Percentiles rank a stretch among this genome's conserved stretches.
phyloP scores from a whole-genome alignment of 805 yeast species.

The Metschnikowia noctiluminum region DNA sequence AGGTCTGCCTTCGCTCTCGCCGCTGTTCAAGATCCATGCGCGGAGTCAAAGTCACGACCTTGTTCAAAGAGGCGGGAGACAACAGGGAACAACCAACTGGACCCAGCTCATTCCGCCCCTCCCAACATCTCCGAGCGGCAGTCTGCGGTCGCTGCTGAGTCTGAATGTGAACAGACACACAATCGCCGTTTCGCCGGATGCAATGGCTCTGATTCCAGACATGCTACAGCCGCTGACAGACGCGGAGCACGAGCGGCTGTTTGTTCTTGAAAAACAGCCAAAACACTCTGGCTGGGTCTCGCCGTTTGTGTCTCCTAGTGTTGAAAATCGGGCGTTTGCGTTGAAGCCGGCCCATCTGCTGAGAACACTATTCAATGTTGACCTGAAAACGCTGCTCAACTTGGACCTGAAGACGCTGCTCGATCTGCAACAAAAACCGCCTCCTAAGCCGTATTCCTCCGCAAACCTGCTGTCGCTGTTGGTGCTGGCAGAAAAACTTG shows the following conservation, averaged over 20 bases:
- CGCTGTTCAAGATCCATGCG: constrained; percentile 7
- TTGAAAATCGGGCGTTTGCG: too few relatives aligned
- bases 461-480: not conserved
- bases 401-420: not conserved
- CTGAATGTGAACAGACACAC: constrained; percentile 16
- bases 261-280: constrained; percentile 3
- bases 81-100: constrained; percentile 23
- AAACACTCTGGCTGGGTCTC: too few relatives aligned
- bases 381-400: not conserved
- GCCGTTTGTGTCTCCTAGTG: too few relatives aligned
- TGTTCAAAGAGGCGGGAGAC: constrained; percentile 3
- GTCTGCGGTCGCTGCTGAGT: constrained; percentile 2
- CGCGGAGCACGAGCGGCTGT: constrained; percentile 7
- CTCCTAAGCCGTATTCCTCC: not conserved
- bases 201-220: constrained; percentile 10
- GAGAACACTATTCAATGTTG: not conserved
- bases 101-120: constrained; percentile 35
- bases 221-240: constrained; percentile 16
- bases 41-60: constrained; percentile 18
- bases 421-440: not conserved
- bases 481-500: constrained; percentile 4
- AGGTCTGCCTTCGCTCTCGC: constrained; percentile 3
- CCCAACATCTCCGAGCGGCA: constrained; percentile 8
- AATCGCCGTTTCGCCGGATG: constrained; percentile 16
- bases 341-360: not conserved